Evolutionary conservation across 352 stramenopile species (phyloP), one percentile per base, ranked within the genome.

Genomic region (Phytophthora sp.): DNA sequence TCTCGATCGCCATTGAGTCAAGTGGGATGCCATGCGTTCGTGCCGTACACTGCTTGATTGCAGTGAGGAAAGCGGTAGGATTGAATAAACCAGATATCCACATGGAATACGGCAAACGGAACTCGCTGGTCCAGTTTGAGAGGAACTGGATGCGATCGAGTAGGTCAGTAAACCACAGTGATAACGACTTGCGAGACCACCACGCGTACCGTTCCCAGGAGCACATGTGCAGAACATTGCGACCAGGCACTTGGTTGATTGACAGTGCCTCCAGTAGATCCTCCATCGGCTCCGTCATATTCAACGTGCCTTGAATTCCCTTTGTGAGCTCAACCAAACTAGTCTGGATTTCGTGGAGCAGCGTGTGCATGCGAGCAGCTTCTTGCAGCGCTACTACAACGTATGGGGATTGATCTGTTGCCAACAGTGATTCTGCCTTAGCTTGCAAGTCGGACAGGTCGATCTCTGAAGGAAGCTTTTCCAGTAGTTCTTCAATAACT

Each of bases 1-100:
- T 98, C 66, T 98, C 95, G 36, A 97, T 97, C 9, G 89, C 94
- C 83, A 98, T 97, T 12, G 94, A 82, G 58, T 99, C 94, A 24
- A 99, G 75, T 36, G 96, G 84, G 33, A 95, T 78, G 11, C 81
- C 80, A 36, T 95, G 91, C 1, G 69, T 84, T 26, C 96, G 89
- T 8, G 95, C 93, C 0, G 88, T 98, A 26, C 81, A 82, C 54
- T 94, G 84, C 54, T 94, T 94, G 66, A 95, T 90, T 7, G 88
- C 88, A 4, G 88, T 95, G 35, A 94, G 76, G 51, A 94, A 93
- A n/a, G 88, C 84, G 8, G 83, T 84, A 8, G 88, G 86, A 38
- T 94, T 94, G 66, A 94, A 94, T 3, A 95, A 63, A 7, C 86
- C 88, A 0, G 86, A 85, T 35, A 95, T 74, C 88, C 88, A 95